Base-by-base conservation (phyloP, 2,329 filamentous ascomycete species). In the Emmonsia crescens region DNA sequence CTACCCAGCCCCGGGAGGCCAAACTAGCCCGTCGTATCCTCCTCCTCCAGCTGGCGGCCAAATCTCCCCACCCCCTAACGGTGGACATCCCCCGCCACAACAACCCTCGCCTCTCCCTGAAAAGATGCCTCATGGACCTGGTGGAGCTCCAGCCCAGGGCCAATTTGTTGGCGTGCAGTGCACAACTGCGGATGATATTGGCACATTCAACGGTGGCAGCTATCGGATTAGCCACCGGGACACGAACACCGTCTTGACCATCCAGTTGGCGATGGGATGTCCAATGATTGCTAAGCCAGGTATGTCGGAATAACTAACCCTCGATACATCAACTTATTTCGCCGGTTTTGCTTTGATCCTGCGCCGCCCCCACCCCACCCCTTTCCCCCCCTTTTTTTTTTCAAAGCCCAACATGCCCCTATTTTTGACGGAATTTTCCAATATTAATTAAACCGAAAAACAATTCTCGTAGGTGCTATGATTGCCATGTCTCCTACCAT, bases 201-300 rank as follows among this genome's bases (percentile, higher is more conserved):
- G 94, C n/a, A 94, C 89, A 0, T 99, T 97, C 79, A 97, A 97
- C 72, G 94, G 94, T 19, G 94, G 94, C 14, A 93, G 89, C 71
- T 99, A 93, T 73, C 83, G 94, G 51, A 91, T 97, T 71, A 94
- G 89, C 70, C 94, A 99, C 72, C 83, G 94, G 27, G 91, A 96
- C 74, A 87, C 85, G 62, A 99, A 97, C 73, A 91, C 89, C 0
- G 87, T 96, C 66, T 75, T 96, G 64, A 97, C 92, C 0, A 76
- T 96, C 27, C 93, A 96, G 74, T 77, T 97, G 54, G 93, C 93
- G 14, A 88, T 94, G 73, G 91, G 91, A 2, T 96, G 90, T 69
- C 93, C 93, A 0, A 75, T 97, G 59, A 81, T 80, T 27, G 90
- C 85, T 2, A 94, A 90, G 72, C 91, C 94, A 21, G 89, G 86